phyloP scores from a whole-genome alignment of 768 basidiomycete species.

The Megacollybia marginata region DNA sequence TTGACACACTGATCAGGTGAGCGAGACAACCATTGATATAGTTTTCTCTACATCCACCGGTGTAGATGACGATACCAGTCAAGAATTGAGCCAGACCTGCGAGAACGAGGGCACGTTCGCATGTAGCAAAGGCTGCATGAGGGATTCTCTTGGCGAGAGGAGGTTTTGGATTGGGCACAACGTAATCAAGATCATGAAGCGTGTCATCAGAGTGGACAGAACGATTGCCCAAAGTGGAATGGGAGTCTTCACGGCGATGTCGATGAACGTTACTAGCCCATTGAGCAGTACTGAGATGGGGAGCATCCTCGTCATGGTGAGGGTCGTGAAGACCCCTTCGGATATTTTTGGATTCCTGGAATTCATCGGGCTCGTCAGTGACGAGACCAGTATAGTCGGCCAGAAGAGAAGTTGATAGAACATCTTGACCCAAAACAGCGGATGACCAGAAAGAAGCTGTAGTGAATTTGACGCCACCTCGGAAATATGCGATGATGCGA shows the following conservation, averaged over 20 bases:
- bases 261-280: slow-evolving; percentile 46
- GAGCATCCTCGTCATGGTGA: slow-evolving; percentile 12
- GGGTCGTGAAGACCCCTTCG: slow-evolving; percentile 3
- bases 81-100: slow-evolving; percentile 62
- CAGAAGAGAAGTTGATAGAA: slow-evolving; percentile 12
- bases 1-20: slow-evolving; percentile 77
- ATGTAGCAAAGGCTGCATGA: slow-evolving; percentile 38
- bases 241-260: slow-evolving; percentile 39
- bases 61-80: slow-evolving; percentile 73
- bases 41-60: slow-evolving; percentile 74
- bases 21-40: slow-evolving; percentile 83
- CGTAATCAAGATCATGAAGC: slow-evolving; percentile 33
- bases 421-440: slow-evolving; percentile 44
- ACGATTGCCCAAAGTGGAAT: slow-evolving; percentile 42
- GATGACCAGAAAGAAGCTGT: slow-evolving; percentile 47
- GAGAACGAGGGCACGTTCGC: slow-evolving; percentile 62
- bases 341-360: slow-evolving; percentile 36
- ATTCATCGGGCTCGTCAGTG: slow-evolving; percentile 46
- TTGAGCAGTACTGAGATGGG: slow-evolving; percentile 35
- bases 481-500: slow-evolving; percentile 45
- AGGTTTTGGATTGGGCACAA: slow-evolving; percentile 8
- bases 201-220: slow-evolving; percentile 56
- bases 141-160: slow-evolving; percentile 34
- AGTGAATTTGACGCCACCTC: slow-evolving; percentile 34
- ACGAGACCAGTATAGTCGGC: slow-evolving; percentile 58